Evolutionary conservation across 441 rosid genomes (phyloP), one percentile per base, ranked within the genome.

Genomic region (Adansonia grandidieri): DNA sequence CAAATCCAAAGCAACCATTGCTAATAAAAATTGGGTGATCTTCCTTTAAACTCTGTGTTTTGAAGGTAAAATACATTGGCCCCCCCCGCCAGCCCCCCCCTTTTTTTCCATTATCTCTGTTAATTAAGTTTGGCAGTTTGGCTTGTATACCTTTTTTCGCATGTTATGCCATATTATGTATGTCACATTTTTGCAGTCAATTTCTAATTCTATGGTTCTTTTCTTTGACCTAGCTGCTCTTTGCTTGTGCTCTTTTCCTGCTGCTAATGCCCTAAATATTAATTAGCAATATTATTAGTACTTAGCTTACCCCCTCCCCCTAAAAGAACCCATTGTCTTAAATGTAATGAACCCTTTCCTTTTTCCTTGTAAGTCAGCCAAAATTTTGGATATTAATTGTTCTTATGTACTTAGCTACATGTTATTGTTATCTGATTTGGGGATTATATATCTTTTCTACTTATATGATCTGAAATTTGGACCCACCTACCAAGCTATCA

Each of bases 181-280:
- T 85, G 88, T 86, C 80, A 87, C 88, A 82, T 85, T 79, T 32
- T 82, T 56, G 78, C 79, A 71, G 85, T 84, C 85, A 79, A 82
- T 75, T 74, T 84, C 79, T 56, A 42, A 56, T 77, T 69, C 73
- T 22, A 69, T 69, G 58, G 57, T 69, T 48, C 58, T 69, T 44
- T 69, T 79, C 61, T 69, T 80, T 86, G 82, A 82, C 85, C 85
- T 79, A 58, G 42, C 81, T 74, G 74, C 75, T 72, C n/a, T 44
- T 50, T 61, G 44, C 64, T 82, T 82, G 74, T 73, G 64, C 62
- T 74, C 6, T 11, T 71, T 54, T 11, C 17, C 68, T 62, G 40
- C 68, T 82, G 77, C 65, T 77, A 3, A 19, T 68, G 76, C 82
- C 78, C 82, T 80, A 76, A 80, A 81, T 48, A 47, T 22, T 37